Evolutionary conservation across 768 basidiomycete genomes (phyloP).

Genomic region (Mycena vulgaris): DNA sequence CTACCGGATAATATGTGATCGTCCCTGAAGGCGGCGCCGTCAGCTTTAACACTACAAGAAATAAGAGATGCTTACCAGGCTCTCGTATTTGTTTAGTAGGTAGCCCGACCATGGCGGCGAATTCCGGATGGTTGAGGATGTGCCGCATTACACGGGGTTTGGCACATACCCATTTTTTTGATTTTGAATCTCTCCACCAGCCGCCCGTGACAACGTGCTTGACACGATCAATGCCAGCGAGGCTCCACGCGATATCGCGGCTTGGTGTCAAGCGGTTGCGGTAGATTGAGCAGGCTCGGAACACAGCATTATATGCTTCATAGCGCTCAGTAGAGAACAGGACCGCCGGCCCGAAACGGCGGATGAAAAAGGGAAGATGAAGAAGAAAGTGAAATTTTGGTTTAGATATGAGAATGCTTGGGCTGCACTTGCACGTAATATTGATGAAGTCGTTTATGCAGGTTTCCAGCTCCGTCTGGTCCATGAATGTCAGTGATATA

Average conservation of each 20-base stretch:
- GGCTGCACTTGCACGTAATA: too few species aligned
- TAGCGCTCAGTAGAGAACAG: conserved; percentile 47
- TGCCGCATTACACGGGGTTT: not conserved
- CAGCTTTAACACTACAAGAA: too few species aligned
- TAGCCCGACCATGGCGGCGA: not conserved
- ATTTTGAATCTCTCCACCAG: conserved; percentile 27
- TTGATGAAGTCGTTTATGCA: conserved; percentile 40
- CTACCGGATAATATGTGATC: too few species aligned
- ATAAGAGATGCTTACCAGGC: not conserved
- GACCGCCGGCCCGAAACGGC: conserved; percentile 45
- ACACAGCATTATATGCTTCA: conserved; percentile 43
- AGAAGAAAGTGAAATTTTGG: conserved; percentile 49
- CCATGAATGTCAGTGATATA: too few species aligned
- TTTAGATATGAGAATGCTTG: conserved; percentile 42
- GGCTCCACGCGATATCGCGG: conserved; percentile 29
- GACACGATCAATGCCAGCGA: too few species aligned
- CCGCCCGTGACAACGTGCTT: not conserved
- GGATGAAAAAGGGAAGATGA: conserved; percentile 45
- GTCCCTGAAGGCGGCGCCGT: too few species aligned
- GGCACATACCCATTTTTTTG: conserved; percentile 20
- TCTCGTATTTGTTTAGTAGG: not conserved
- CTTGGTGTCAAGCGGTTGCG: conserved; percentile 35
- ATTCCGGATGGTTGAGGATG: not conserved
- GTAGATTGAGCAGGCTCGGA: conserved; percentile 33
- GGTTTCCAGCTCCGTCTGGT: conserved; percentile 20